Evolutionary conservation across 1,284 basidiomycete genomes (phyloP), one percentile per base, ranked within the genome.

Genomic region (Cryptococcus deneoformans): DNA sequence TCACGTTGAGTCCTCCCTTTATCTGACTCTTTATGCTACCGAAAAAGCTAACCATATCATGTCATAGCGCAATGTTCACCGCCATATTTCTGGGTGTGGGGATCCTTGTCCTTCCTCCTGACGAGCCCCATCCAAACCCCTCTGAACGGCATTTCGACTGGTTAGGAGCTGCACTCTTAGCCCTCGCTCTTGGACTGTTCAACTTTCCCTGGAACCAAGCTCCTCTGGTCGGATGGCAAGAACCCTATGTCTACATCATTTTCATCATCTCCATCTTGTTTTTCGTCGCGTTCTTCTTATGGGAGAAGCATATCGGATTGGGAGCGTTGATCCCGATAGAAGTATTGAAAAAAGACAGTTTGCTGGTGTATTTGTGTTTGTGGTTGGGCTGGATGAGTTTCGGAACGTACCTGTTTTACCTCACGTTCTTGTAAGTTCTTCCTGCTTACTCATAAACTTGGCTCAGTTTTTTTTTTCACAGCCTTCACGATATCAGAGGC

Each of bases 131-230:
- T 39, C 52, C 37, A 20, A 40, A 38, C 36, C 40, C 52, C n/a
- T 46, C 44, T 6, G 45, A 38, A 14, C 38, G 52, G 20, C 36
- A 10, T n/a, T 66, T 68, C 55, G 66, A 68, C 54, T 61, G 54
- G 45, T n/a, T 61, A 36, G 66, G 66, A 6, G 44, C 60, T 5
- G 7, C 63, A 45, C 58, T 69, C 7, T 60, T 68, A 16, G 54
- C 63, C 8, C 34, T 56, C 43, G 57, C 63, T 5, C 58, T 72
- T 44, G 65, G 66, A 9, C 54, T 70, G 6, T 63, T 72, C 63
- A 69, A 69, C 51, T 70, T 72, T 46, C 57, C 62, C 1, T 72
- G 64, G 64, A 70, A 72, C 42, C 68, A 72, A 61, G 62, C 63
- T 8, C 56, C 69, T 6, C 48, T 67, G 10, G 61, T 29, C 29